Evolutionary conservation across 1,139 yeast genomes (phyloP).

Genomic region (Hemisphaericaspora xylofermentans): DNA sequence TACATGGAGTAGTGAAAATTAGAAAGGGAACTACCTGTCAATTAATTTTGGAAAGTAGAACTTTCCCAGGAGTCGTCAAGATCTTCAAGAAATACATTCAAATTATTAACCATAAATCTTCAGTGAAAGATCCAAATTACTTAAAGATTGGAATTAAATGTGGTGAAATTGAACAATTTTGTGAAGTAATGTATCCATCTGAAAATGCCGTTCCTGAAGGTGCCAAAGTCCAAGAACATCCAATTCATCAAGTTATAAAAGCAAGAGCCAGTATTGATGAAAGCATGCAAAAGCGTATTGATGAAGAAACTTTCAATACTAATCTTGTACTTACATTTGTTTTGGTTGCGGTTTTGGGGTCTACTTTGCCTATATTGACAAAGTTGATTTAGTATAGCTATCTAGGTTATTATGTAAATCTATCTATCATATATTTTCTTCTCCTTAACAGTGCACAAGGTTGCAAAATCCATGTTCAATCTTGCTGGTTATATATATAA

Average conservation of each 20-base stretch:
- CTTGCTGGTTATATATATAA: too few species aligned
- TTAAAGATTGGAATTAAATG: constrained; percentile 79
- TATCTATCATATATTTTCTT: too few species aligned
- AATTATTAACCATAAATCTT: constrained; percentile 73
- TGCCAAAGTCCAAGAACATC: constrained; percentile 20
- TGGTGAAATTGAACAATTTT: constrained; percentile 83
- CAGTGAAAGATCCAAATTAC: constrained; percentile 84
- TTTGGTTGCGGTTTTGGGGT: constrained; percentile 7
- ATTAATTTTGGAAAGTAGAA: constrained; percentile 71
- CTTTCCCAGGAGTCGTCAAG: constrained; percentile 71
- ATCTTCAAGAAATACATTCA: constrained; percentile 75
- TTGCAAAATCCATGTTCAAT: too few species aligned
- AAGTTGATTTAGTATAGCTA: background rate
- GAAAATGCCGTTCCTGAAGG: constrained; percentile 31
- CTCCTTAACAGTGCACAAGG: too few species aligned
- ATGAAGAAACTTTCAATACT: constrained; percentile 28
- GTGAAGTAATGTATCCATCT: constrained; percentile 70
- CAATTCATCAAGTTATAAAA: constrained; percentile 25
- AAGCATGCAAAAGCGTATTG: constrained; percentile 26
- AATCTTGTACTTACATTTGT: constrained; percentile 16
- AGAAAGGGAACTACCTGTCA: constrained; percentile 88
- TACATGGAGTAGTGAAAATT: constrained; percentile 76
- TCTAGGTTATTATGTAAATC: too few species aligned
- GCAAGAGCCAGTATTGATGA: constrained; percentile 33
- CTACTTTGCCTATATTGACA: constrained; percentile 4